These are phyloP conservation scores for Theileria equi DNA, from an alignment of 169 alveolate genomes.

Conservation along the genomic window DNA sequence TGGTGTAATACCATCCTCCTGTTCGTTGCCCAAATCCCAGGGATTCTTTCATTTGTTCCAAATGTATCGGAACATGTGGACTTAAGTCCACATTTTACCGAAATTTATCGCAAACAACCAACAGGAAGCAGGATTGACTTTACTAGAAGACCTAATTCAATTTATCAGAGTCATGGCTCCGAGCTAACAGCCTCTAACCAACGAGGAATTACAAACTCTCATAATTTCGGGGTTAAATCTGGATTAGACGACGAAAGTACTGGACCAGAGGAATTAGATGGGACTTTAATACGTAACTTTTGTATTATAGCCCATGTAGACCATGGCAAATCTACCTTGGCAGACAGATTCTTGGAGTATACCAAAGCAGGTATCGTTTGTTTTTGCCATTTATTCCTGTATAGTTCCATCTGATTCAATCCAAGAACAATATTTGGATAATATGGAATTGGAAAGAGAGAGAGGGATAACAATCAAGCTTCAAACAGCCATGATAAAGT, in stretches of 20 bases:
- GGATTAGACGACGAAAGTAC: neutral
- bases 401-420: slow-evolving; percentile 61
- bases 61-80: no score
- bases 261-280: slow-evolving; percentile 1
- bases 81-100: no score
- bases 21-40: no score
- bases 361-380: slow-evolving; percentile 68
- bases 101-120: no score
- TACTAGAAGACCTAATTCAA: no score
- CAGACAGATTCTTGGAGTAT: slow-evolving; percentile 87
- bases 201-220: no score
- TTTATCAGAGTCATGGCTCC: no score
- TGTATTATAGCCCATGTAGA: slow-evolving; percentile 96
- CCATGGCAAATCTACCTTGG: slow-evolving; percentile 92
- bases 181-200: no score
- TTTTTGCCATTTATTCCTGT: slow-evolving; percentile 60
- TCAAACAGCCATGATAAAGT: slow-evolving; percentile 70
- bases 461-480: slow-evolving; percentile 90
- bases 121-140: no score
- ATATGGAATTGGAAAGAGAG: slow-evolving; percentile 88
- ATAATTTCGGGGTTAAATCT: neutral
- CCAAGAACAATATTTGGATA: slow-evolving; percentile 85
- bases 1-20: no score
- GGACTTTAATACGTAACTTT: slow-evolving; percentile 80
- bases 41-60: no score